Conservation (phyloP, 2,329 filamentous ascomycete species). For the Cladosporium oxysporum region DNA sequence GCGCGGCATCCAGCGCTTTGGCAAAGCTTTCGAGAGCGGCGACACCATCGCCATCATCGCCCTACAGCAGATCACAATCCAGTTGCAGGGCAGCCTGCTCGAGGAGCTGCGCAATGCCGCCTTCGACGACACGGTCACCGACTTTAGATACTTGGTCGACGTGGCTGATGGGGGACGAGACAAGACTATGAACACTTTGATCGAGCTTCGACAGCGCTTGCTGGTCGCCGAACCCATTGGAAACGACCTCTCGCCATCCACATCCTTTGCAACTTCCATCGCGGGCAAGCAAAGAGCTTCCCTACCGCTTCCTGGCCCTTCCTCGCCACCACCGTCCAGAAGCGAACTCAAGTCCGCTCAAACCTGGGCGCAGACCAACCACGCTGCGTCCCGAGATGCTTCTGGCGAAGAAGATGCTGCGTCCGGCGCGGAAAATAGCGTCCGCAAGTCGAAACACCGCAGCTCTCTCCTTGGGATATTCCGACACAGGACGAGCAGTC, state of each 20-base stretch:
- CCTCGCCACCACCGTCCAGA: neutral
- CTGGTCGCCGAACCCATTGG: conserved; percentile 23
- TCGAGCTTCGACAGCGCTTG: conserved; percentile 35
- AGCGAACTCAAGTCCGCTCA: conserved; percentile 6
- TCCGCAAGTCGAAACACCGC: conserved; percentile 23
- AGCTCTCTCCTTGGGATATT: conserved; percentile 34
- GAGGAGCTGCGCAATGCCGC: conserved; percentile 35
- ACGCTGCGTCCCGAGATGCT: conserved; percentile 25
- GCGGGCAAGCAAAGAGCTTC: conserved; percentile 1
- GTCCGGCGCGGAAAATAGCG: conserved; percentile 30
- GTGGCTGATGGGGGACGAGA: conserved; percentile 35
- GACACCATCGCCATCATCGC: conserved; percentile 36
- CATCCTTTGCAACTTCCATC: neutral
- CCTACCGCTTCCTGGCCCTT: neutral
- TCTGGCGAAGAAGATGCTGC: conserved; percentile 31
- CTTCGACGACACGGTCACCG: conserved; percentile 32
- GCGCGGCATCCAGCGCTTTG: conserved; percentile 34
- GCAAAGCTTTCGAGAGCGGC: conserved; percentile 35
- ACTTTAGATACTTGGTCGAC: conserved; percentile 35
- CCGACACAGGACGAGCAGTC: conserved; percentile 23
- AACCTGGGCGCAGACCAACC: conserved; percentile 22
- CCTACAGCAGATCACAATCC: conserved; percentile 36
- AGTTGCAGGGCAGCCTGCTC: conserved; percentile 34
- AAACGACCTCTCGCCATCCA: conserved; percentile 9
- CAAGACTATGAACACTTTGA: conserved; percentile 33